Percentiles rank a stretch among this genome's conserved stretches.
Evolutionary conservation across 768 basidiomycete species (phyloP).

Genomic region (Neoboletus brunneissimus): DNA sequence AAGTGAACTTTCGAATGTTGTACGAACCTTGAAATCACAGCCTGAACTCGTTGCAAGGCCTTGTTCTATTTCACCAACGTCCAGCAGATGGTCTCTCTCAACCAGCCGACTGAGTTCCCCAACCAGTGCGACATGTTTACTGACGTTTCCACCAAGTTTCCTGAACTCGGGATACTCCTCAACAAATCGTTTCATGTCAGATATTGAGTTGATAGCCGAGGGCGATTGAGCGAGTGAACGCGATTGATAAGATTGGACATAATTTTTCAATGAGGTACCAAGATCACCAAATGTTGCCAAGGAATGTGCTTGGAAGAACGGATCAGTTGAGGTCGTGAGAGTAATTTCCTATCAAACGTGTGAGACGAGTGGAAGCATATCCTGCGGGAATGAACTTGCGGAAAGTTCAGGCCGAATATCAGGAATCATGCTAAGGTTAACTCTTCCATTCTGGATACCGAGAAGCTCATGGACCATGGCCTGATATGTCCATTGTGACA

Average conservation of each 20-base stretch:
- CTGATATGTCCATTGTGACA: conserved; percentile 99
- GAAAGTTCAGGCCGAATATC: conserved; percentile 84
- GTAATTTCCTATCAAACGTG: conserved; percentile 75
- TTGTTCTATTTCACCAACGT: conserved; percentile 94
- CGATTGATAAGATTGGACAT: conserved; percentile 91
- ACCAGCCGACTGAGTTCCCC: conserved; percentile 94
- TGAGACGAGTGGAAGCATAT: conserved; percentile 6
- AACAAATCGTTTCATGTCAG: conserved; percentile 96
- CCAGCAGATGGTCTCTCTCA: conserved; percentile 78
- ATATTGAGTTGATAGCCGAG: conserved; percentile 85
- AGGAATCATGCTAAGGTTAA: conserved; percentile 78
- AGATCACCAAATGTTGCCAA: conserved; percentile 96
- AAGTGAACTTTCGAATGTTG: neutral
- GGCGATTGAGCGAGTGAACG: conserved; percentile 74
- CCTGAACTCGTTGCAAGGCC: conserved; percentile 91
- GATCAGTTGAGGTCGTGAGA: conserved; percentile 84
- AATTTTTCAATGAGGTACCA: conserved; percentile 85
- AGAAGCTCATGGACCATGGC: conserved; percentile 98
- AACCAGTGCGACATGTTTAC: conserved; percentile 96
- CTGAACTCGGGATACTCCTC: conserved; percentile 98
- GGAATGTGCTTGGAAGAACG: conserved; percentile 90
- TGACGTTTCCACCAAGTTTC: conserved; percentile 95
- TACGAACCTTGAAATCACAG: conserved; percentile 76
- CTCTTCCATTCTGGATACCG: conserved; percentile 91
- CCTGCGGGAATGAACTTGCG: conserved; percentile 42